phyloP scores from a whole-genome alignment of 2,329 filamentous ascomycete genomes.

The Pseudocercospora ulei region DNA sequence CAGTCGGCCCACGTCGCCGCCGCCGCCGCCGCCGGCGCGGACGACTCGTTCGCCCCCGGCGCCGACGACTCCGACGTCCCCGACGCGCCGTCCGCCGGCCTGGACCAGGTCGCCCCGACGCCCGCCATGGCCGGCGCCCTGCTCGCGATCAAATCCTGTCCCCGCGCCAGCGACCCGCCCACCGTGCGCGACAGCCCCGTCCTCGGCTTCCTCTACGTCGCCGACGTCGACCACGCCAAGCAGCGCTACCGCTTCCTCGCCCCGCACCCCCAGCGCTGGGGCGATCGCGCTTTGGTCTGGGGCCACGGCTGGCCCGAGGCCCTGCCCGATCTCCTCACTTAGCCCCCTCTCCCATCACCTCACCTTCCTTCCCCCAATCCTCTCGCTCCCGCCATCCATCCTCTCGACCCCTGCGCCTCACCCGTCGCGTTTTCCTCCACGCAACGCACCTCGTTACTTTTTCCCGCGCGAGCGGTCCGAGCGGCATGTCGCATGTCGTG shows the following conservation, averaged over 20 bases:
- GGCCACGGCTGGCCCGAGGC: constrained; percentile 73
- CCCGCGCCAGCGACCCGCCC: constrained; percentile 56
- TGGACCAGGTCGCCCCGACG: constrained; percentile 52
- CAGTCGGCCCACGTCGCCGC: constrained; percentile 20
- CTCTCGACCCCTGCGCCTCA: no score
- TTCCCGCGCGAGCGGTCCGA: no score
- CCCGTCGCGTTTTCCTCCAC: no score
- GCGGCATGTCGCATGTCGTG: no score
- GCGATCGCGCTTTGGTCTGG: constrained; percentile 70
- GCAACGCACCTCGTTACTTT: no score
- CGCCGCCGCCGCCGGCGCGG: constrained; percentile 13
- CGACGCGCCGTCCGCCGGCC: constrained; percentile 35
- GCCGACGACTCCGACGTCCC: constrained; percentile 45
- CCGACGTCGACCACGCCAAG: constrained; percentile 78
- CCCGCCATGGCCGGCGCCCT: constrained; percentile 67
- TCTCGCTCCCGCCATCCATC: neutral
- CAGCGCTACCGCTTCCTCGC: constrained; percentile 70
- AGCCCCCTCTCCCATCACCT: neutral
- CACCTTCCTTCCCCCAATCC: neutral
- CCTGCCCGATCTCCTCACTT: constrained; percentile 63
- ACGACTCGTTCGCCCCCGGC: constrained; percentile 33
- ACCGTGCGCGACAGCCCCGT: constrained; percentile 70
- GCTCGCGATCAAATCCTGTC: constrained; percentile 68
- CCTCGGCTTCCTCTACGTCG: constrained; percentile 87
- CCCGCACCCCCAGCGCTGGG: constrained; percentile 72